Evolutionary conservation across 2,329 filamentous ascomycete genomes (phyloP), one percentile per base, ranked within the genome.

Genomic region (Aschersonia sp.): DNA sequence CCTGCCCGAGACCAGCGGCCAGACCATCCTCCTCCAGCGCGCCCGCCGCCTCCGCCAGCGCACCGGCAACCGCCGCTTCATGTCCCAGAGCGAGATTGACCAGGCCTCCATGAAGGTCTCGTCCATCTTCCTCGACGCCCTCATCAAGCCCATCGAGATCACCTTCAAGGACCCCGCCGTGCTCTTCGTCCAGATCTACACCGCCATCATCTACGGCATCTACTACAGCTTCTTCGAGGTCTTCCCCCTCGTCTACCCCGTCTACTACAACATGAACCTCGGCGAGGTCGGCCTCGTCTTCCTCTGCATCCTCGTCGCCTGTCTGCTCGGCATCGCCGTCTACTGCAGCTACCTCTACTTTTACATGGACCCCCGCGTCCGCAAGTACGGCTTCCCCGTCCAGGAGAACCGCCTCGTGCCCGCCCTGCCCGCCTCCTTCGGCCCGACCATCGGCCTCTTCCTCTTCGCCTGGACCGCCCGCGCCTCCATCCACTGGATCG

Each of bases 151-250:
- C 2, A 61, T 75, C 11, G 70, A 78, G 59, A 76, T 82, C 55
- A 78, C 70, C 6, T 52, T 79, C 57, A 73, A 77, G 56, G 78
- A 81, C 49, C 79, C 79, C 0, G 74, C 78, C 10, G 71, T 83
- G 53, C 60, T 78, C 50, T 81, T 83, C 59, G 71, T 77, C 1
- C 75, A 79, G 55, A 48, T 79, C 39, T 83, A 82, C 61, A 77
- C 73, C 4, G 72, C 72, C 47, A 70, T 82, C 53, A 71, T 76
- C 53, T 83, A 81, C 60, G 75, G 68, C 47, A 79, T 77, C 57
- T 79, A 78, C 65, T 78, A 78, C 56, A 71, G 68, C 42, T 83
- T 67, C 60, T 83, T 83, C 57, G 79, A 83, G 55, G 74, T 74
- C n/a, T 83, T 83, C 60, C 78, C 79, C 4, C 64, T 81, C 11